phyloP scores from a whole-genome alignment of 306 rosid species.

The Begonia fuchsioides region DNA sequence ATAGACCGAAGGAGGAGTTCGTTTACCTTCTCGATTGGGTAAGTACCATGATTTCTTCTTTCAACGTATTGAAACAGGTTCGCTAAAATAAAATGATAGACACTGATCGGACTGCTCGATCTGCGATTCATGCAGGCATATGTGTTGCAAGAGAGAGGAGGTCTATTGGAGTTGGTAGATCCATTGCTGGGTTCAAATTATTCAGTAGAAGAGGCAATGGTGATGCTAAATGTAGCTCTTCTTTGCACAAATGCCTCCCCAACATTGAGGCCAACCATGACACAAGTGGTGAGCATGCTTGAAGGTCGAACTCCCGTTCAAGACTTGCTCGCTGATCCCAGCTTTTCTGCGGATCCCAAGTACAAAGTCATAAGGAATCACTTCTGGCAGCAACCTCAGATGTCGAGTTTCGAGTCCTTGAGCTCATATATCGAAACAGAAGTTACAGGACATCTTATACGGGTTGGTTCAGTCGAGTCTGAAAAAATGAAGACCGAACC shows the following conservation, averaged over 20 bases:
- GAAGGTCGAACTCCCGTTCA: conserved; percentile 79
- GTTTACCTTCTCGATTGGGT: conserved; percentile 96
- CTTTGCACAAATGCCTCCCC: conserved; percentile 91
- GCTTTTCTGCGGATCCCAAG: conserved; percentile 55
- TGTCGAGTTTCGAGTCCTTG: conserved; percentile 31
- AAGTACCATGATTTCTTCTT: conserved; percentile 3
- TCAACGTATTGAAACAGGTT: neutral
- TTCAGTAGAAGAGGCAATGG: conserved; percentile 53
- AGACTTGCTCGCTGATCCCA: conserved; percentile 62
- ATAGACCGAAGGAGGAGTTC: conserved; percentile 69
- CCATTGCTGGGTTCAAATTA: conserved; percentile 71
- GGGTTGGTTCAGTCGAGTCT: conserved; percentile 20
- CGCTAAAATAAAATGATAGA: neutral
- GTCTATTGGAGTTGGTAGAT: conserved; percentile 71
- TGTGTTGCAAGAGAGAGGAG: conserved; percentile 84
- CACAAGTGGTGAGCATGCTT: conserved; percentile 87
- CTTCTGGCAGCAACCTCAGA: conserved; percentile 61
- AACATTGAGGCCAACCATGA: conserved; percentile 74
- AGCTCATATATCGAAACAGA: conserved; percentile 32
- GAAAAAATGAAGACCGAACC: neutral
- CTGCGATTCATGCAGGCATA: conserved; percentile 38
- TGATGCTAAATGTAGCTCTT: conserved; percentile 80
- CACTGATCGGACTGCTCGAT: neutral
- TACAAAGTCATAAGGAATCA: conserved; percentile 45
- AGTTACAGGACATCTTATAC: conserved; percentile 20